Evolutionary conservation across 2,329 filamentous ascomycete genomes (phyloP).

Genomic region (Botrytis medusae): DNA sequence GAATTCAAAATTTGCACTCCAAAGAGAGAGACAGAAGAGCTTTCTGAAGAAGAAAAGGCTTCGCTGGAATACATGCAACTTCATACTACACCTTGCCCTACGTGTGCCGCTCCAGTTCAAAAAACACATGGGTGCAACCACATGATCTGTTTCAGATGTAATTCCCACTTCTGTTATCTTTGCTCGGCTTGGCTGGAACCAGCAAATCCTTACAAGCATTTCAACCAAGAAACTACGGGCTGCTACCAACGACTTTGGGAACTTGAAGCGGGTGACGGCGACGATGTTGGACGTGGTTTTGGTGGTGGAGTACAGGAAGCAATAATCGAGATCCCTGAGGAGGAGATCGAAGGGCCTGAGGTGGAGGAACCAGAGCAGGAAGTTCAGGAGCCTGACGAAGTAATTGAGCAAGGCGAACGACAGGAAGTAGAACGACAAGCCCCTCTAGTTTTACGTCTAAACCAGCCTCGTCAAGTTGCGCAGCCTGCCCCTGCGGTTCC

Average conservation of each 20-base stretch:
- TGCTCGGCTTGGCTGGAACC: constrained; percentile 84
- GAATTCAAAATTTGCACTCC: constrained; percentile 71
- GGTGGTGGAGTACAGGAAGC: constrained; percentile 27
- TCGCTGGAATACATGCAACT: constrained; percentile 78
- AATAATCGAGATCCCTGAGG: constrained; percentile 23
- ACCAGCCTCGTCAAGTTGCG: constrained; percentile 31
- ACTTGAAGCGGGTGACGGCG: constrained; percentile 74
- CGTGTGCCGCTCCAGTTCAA: constrained; percentile 79
- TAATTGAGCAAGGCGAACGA: constrained; percentile 22
- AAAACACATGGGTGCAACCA: constrained; percentile 96
- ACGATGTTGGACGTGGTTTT: constrained; percentile 37
- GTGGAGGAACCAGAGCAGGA: constrained; percentile 24
- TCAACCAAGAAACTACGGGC: constrained; percentile 66
- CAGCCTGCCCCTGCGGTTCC: constrained; percentile 30
- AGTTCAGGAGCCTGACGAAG: constrained; percentile 25
- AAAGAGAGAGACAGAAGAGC: constrained; percentile 64
- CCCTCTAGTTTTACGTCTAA: constrained; percentile 40
- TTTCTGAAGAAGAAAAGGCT: constrained; percentile 82
- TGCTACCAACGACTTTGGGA: constrained; percentile 93
- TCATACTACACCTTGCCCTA: constrained; percentile 86
- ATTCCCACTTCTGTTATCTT: constrained; percentile 92
- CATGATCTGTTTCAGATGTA: constrained; percentile 90
- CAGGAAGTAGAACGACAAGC: constrained; percentile 36
- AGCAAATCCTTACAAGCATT: constrained; percentile 83
- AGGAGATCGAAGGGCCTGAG: constrained; percentile 8